Conservation (phyloP, 441 rosid genomes). For the Corymbia calophylla region DNA sequence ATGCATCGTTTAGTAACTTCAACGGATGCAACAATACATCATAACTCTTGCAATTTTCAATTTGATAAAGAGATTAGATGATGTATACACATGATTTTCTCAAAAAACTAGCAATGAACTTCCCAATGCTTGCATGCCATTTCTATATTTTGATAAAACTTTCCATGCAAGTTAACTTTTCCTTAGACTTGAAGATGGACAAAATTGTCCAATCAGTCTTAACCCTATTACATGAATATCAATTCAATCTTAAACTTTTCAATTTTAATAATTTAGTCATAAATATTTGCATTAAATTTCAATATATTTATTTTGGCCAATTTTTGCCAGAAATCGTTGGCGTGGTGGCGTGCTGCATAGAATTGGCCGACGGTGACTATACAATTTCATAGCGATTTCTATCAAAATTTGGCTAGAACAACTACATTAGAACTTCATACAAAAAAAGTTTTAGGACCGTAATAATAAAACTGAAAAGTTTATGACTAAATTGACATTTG, state of each 20-base stretch:
- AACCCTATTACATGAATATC: neutral
- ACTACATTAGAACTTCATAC: neutral
- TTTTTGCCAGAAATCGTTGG: neutral
- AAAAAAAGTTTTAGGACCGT: neutral
- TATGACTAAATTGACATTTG: accelerated
- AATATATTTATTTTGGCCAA: neutral
- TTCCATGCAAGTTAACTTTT: neutral
- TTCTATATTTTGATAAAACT: neutral
- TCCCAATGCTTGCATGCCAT: neutral
- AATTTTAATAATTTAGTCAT: neutral
- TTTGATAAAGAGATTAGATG: neutral
- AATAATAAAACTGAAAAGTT: neutral
- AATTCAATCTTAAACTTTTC: neutral
- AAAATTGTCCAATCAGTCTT: neutral
- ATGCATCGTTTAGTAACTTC: neutral
- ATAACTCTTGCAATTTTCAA: neutral
- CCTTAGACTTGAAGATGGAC: neutral
- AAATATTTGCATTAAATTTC: neutral
- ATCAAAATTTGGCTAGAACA: neutral
- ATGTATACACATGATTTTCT: neutral
- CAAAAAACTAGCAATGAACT: neutral
- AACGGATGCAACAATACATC: neutral
- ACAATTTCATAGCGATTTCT: neutral
- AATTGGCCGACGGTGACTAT: neutral
- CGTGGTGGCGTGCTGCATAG: neutral